Evolutionary conservation across 345 rosid genomes (phyloP).

Genomic region (Eucalyptus shirleyi): DNA sequence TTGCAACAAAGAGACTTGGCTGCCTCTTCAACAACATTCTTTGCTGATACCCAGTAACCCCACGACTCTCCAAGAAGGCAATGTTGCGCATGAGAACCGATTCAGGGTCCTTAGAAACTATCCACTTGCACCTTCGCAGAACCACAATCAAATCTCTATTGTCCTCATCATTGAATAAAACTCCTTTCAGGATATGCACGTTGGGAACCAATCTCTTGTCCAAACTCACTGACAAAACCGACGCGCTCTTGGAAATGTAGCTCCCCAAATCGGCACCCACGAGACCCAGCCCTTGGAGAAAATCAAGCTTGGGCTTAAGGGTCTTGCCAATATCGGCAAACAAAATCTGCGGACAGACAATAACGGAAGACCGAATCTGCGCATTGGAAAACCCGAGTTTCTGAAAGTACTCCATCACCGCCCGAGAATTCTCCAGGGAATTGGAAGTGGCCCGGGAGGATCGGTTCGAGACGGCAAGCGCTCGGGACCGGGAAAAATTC

Average conservation of each 20-base stretch:
- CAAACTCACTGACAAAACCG: slow-evolving; percentile 3
- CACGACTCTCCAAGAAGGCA: slow-evolving; percentile 6
- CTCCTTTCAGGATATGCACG: not conserved
- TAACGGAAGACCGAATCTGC: not conserved
- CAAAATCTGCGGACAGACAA: slow-evolving; percentile 6
- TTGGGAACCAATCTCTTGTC: slow-evolving; percentile 12
- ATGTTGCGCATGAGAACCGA: slow-evolving; percentile 4
- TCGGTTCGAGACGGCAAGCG: not conserved
- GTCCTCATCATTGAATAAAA: slow-evolving; percentile 2
- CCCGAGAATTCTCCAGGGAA: slow-evolving; percentile 2
- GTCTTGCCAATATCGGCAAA: not conserved
- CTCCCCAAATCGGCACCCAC: slow-evolving; percentile 4
- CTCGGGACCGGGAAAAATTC: not conserved
- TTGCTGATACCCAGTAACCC: slow-evolving; percentile 20
- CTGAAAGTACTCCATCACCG: not conserved
- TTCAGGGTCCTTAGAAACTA: not conserved
- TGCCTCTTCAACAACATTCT: slow-evolving; percentile 4
- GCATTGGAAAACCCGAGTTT: slow-evolving; percentile 3
- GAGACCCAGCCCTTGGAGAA: slow-evolving; percentile 15
- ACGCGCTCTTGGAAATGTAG: slow-evolving; percentile 2
- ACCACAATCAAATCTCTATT: slow-evolving; percentile 5
- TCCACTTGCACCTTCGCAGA: slow-evolving; percentile 2
- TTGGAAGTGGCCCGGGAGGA: not conserved
- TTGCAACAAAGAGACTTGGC: slow-evolving; percentile 10
- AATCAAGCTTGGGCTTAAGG: slow-evolving; percentile 16